These are phyloP conservation scores for Aspergillus carlsbadensis DNA, from an alignment of 495 filamentous ascomycete genomes.

Conservation along the genomic window DNA sequence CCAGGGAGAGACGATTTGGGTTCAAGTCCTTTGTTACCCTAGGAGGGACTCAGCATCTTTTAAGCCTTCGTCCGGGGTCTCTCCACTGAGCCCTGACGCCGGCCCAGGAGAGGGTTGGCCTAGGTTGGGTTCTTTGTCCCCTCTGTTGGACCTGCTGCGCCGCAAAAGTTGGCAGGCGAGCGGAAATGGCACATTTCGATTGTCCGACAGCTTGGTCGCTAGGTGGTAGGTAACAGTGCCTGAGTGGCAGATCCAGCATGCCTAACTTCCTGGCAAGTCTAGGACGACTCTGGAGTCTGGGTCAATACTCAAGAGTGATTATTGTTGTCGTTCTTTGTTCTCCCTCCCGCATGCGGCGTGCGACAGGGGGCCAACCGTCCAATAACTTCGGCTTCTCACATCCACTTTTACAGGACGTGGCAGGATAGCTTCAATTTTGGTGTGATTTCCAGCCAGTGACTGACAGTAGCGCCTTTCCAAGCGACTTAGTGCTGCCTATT, in stretches of 20 bases:
- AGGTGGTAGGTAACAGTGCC: constrained; percentile 6
- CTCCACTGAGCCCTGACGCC: neutral
- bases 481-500: constrained; percentile 2
- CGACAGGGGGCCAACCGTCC: constrained; percentile 23
- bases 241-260: neutral
- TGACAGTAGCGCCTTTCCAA: constrained; percentile 4
- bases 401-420: neutral
- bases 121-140: constrained; percentile 2
- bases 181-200: constrained; percentile 16
- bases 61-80: constrained; percentile 5
- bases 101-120: neutral
- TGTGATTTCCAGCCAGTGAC: constrained; percentile 6
- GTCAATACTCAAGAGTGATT: no score
- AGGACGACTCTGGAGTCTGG: no score
- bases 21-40: constrained; percentile 34
- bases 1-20: constrained; percentile 19
- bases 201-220: neutral
- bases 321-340: constrained; percentile 32
- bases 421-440: constrained; percentile 7
- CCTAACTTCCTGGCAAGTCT: no score
- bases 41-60: constrained; percentile 7
- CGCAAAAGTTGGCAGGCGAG: neutral
- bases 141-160: neutral
- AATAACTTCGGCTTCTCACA: constrained; percentile 9
- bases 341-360: constrained; percentile 38